phyloP scores from a whole-genome alignment of 371 early-diverging fungal species.

The Basidiobolus meristosporus region DNA sequence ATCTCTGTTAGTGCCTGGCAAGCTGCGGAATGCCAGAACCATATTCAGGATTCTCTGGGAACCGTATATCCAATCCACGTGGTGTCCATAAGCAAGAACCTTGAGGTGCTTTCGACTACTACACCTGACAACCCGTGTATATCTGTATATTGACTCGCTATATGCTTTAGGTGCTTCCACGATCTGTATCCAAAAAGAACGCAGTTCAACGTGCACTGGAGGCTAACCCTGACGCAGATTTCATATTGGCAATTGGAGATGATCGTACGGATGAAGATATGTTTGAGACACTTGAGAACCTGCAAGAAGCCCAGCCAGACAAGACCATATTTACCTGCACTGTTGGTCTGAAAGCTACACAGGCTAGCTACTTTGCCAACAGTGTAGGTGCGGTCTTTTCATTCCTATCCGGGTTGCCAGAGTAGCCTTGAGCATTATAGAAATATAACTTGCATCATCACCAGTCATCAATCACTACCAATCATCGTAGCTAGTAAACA shows the following conservation, averaged over 20 bases:
- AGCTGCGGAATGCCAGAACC: conserved; percentile 78
- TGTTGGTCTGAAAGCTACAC: too few relatives aligned
- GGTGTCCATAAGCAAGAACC: conserved; percentile 75
- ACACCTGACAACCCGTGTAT: conserved; percentile 16
- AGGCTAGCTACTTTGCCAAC: too few relatives aligned
- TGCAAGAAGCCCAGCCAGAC: too few relatives aligned
- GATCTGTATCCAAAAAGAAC: conserved; percentile 42
- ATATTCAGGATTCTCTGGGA: conserved; percentile 63
- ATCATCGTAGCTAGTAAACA: too few relatives aligned
- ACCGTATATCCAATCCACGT: conserved; percentile 77
- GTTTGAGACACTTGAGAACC: conserved; percentile 46
- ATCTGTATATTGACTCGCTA: conserved; percentile 81
- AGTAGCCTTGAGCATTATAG: too few relatives aligned
- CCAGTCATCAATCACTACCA: too few relatives aligned
- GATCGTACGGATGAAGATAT: conserved; percentile 71
- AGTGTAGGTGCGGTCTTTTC: too few relatives aligned
- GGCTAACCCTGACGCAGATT: conserved; percentile 30
- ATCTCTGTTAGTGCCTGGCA: conserved; percentile 68
- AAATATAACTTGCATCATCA: too few relatives aligned
- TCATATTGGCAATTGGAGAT: conserved; percentile 56
- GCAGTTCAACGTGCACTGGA: conserved; percentile 30
- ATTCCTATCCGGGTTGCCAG: too few relatives aligned
- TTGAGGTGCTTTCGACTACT: conserved; percentile 38
- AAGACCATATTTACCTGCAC: too few relatives aligned
- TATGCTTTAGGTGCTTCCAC: conserved; percentile 37